Evolutionary conservation across 495 filamentous ascomycete species (phyloP).

Genomic region (Parathielavia hyrcaniae): DNA sequence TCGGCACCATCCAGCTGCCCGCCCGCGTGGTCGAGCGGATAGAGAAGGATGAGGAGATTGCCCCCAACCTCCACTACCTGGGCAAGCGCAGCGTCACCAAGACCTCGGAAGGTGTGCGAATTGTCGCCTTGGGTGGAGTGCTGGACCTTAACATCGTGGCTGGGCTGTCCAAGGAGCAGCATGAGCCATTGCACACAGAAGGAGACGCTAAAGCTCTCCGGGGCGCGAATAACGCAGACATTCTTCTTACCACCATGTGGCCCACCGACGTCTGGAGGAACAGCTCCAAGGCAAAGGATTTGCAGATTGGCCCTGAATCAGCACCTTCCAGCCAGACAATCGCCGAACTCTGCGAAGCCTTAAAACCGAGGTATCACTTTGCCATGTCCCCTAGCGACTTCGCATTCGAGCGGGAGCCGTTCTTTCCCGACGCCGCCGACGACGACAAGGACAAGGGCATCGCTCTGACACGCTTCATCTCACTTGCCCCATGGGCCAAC

Average conservation of each 20-base stretch:
- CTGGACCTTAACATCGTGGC: slow-evolving; percentile 49
- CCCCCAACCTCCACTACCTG: slow-evolving; percentile 79
- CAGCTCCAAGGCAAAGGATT: slow-evolving; percentile 36
- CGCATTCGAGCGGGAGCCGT: slow-evolving; percentile 89
- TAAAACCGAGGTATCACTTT: slow-evolving; percentile 89
- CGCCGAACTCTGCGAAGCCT: slow-evolving; percentile 63
- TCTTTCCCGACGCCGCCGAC: slow-evolving; percentile 55
- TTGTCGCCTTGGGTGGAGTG: slow-evolving; percentile 71
- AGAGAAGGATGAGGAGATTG: slow-evolving; percentile 66
- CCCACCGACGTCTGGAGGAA: slow-evolving; percentile 61
- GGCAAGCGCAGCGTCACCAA: slow-evolving; percentile 79
- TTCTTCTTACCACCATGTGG: slow-evolving; percentile 82
- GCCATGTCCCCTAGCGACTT: slow-evolving; percentile 53
- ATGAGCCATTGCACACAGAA: slow-evolving; percentile 61
- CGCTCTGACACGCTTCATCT: slow-evolving; percentile 78
- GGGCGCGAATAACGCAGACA: slow-evolving; percentile 70
- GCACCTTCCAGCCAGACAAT: slow-evolving; percentile 44
- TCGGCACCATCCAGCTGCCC: slow-evolving; percentile 66
- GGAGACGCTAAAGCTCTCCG: slow-evolving; percentile 68
- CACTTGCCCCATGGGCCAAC: slow-evolving; percentile 71
- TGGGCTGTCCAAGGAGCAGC: slow-evolving; percentile 54
- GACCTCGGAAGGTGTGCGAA: slow-evolving; percentile 80
- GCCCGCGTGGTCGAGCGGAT: slow-evolving; percentile 61
- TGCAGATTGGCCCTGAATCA: slow-evolving; percentile 46
- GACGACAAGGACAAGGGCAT: slow-evolving; percentile 38